Conservation (phyloP, 1,284 basidiomycete genomes). For the Puccinia novopanici region DNA sequence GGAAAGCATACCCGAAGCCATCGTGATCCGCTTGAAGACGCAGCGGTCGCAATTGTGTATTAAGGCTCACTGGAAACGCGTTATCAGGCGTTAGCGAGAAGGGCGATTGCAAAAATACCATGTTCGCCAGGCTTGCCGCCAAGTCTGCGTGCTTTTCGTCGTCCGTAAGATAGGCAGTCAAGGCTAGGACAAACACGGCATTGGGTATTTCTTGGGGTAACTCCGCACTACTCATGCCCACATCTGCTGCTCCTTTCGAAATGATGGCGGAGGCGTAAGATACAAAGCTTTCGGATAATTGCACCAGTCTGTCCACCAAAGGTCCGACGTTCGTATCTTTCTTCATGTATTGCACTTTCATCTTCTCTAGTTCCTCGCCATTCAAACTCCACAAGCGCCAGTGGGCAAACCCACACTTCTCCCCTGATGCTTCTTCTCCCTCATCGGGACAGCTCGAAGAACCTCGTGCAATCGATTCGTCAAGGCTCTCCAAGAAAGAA, state of each 20-base stretch:
- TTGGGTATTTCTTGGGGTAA: not conserved
- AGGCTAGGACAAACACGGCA: conserved; percentile 18
- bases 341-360: conserved; percentile 52
- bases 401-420: conserved; percentile 54
- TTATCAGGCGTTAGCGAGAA: not conserved
- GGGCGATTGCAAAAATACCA: conserved; percentile 23
- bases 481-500: conserved; percentile 56
- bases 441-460: conserved; percentile 11
- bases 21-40: conserved; percentile 48
- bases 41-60: conserved; percentile 6
- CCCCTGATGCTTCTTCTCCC: not conserved
- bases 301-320: conserved; percentile 52
- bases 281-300: conserved; percentile 33
- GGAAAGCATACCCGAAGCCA: conserved; percentile 55
- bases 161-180: conserved; percentile 20
- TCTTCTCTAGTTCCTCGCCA: conserved; percentile 52
- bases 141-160: conserved; percentile 38
- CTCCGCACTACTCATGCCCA: not conserved
- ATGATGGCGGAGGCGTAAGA: conserved; percentile 17
- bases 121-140: conserved; percentile 51
- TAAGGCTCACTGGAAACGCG: conserved; percentile 15
- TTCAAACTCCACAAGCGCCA: conserved; percentile 55
- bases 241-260: conserved; percentile 28
- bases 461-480: conserved; percentile 52
- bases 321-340: conserved; percentile 51